Percentiles rank a stretch among this genome's conserved stretches.
Conservation (phyloP, 108 stramenopile species). For the Skeletonema marinoi region DNA sequence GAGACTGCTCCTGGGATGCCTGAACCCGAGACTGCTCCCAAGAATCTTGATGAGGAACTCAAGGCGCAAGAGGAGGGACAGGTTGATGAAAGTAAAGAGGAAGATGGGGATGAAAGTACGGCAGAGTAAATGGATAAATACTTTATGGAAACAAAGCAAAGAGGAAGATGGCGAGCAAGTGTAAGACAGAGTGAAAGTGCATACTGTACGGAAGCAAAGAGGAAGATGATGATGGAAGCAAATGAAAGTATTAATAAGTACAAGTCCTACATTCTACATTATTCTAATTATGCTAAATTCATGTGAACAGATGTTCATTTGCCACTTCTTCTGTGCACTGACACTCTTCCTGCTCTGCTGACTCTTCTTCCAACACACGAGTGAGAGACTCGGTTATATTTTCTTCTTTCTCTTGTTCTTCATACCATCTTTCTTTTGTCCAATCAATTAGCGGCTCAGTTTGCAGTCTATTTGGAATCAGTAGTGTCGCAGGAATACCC, state of each 20-base stretch:
- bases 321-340: neutral
- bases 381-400: neutral
- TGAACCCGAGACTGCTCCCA: conserved; percentile 17
- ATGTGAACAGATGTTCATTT: neutral
- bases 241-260: too few relatives aligned
- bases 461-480: conserved; percentile 35
- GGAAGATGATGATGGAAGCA: too few relatives aligned
- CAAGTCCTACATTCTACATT: neutral
- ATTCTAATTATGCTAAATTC: neutral
- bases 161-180: too few relatives aligned
- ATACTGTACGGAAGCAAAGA: too few relatives aligned
- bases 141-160: too few relatives aligned
- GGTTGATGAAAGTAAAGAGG: neutral
- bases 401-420: conserved; percentile 8
- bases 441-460: conserved; percentile 36
- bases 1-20: conserved; percentile 48
- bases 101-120: neutral
- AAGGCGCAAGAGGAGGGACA: conserved; percentile 6
- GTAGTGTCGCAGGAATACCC: conserved; percentile 28
- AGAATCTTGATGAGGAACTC: conserved; percentile 16
- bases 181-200: too few relatives aligned
- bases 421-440: conserved; percentile 30
- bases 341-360: neutral
- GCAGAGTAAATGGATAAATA: neutral
- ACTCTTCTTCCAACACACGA: neutral